Conservation (phyloP, 352 stramenopile species). For the Globisporangium apiculatum region DNA sequence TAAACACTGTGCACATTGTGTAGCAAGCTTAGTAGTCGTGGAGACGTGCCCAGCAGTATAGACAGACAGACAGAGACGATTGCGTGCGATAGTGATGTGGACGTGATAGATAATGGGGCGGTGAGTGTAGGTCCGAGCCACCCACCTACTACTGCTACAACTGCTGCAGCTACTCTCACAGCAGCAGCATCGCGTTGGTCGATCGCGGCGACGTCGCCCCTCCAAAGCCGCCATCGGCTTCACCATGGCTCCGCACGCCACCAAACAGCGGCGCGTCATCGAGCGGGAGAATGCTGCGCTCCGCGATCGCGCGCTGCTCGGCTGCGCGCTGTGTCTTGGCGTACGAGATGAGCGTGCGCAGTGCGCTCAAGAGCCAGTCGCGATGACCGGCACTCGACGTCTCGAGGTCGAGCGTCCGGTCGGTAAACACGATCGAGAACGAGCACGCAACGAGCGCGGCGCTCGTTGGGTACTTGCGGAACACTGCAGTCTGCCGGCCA, state of each 20-base stretch:
- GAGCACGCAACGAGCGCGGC: constrained; percentile 40
- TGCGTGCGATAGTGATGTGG: too few relatives aligned
- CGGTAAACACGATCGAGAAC: constrained; percentile 68
- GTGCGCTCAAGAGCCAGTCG: constrained; percentile 75
- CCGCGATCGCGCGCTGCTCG: constrained; percentile 73
- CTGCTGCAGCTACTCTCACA: not conserved
- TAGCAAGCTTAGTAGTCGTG: constrained; percentile 3
- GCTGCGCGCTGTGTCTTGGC: constrained; percentile 58
- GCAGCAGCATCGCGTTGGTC: not conserved
- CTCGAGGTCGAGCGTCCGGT: constrained; percentile 76
- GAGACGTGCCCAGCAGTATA: too few relatives aligned
- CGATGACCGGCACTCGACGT: constrained; percentile 67
- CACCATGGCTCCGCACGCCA: not conserved
- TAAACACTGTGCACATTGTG: constrained; percentile 22
- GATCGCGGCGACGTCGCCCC: constrained; percentile 1
- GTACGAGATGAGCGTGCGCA: constrained; percentile 72
- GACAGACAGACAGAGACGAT: too few relatives aligned
- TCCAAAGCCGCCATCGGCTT: too few relatives aligned
- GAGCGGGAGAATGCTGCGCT: constrained; percentile 36
- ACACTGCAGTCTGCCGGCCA: constrained; percentile 64
- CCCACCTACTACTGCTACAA: not conserved
- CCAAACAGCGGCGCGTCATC: constrained; percentile 16
- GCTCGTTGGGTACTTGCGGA: constrained; percentile 61
- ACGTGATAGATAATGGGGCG: not conserved
- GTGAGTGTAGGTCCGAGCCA: not conserved